Evolutionary conservation across 1,139 yeast genomes (phyloP).

Genomic region (Sugiyamaella grinbergsii): DNA sequence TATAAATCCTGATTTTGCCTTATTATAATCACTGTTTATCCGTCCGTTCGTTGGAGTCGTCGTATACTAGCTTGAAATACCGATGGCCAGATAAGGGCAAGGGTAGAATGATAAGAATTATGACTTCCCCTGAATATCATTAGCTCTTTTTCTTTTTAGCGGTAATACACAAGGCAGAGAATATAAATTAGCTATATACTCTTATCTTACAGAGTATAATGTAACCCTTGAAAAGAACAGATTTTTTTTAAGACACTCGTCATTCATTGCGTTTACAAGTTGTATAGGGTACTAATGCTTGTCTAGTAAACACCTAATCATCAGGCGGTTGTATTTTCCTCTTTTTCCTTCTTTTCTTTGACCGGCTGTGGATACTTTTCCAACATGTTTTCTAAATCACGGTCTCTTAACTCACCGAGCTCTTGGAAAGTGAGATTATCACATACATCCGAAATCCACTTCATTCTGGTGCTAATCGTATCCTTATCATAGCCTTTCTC

Average conservation of each 20-base stretch:
- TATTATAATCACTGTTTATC: no score
- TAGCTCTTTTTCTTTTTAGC: background rate
- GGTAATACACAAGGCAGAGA: background rate
- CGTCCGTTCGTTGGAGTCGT: no score
- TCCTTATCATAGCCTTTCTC: conserved; percentile 51
- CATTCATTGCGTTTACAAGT: no score
- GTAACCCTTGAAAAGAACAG: no score
- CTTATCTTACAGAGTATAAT: no score
- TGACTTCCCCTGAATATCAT: conserved; percentile 5
- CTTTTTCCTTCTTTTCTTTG: background rate
- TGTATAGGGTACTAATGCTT: no score
- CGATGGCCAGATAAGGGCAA: conserved; percentile 11
- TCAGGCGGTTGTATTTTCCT: background rate
- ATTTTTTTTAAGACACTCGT: no score
- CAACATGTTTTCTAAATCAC: conserved; percentile 35
- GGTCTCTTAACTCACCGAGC: conserved; percentile 51
- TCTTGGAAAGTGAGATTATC: conserved; percentile 60
- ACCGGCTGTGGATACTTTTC: conserved; percentile 31
- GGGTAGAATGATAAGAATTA: conserved; percentile 3
- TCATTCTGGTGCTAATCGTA: conserved; percentile 66
- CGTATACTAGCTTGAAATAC: no score
- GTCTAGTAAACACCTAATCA: no score
- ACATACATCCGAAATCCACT: conserved; percentile 68
- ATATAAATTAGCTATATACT: no score
- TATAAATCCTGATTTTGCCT: no score